phyloP scores from a whole-genome alignment of 306 rosid genomes.

The Inga oerstediana region DNA sequence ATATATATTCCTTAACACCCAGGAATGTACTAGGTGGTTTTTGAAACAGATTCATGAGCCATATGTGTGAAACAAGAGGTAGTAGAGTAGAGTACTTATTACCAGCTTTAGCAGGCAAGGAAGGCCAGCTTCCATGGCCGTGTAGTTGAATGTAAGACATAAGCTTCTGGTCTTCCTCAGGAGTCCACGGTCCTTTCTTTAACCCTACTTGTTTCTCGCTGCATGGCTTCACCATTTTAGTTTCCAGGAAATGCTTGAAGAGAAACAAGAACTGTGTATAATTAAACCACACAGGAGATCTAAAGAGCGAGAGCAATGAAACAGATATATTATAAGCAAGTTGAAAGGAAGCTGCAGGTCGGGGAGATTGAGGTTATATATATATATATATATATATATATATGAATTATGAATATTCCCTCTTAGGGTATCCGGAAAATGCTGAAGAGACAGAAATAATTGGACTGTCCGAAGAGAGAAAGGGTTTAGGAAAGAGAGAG shows the following conservation, averaged over 20 bases:
- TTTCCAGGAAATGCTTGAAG: not conserved
- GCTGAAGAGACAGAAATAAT: not conserved
- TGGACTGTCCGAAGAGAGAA: not conserved
- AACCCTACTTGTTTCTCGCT: constrained; percentile 45
- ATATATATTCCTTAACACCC: not conserved
- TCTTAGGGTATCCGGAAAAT: not conserved
- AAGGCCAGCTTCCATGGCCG: constrained; percentile 30
- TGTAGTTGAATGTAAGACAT: not conserved
- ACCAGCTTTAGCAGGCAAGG: constrained; percentile 67
- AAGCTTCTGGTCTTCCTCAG: not conserved
- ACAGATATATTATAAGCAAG: not conserved
- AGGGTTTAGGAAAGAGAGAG: too few species aligned
- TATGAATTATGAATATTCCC: not conserved
- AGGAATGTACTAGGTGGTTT: too few species aligned
- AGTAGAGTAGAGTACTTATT: not conserved
- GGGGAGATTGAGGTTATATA: not conserved
- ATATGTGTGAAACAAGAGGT: too few species aligned
- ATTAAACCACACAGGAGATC: not conserved
- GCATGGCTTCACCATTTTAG: constrained; percentile 56
- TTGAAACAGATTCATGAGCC: too few species aligned
- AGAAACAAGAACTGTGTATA: not conserved
- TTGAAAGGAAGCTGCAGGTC: not conserved
- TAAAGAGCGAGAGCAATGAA: not conserved
- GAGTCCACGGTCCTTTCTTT: constrained; percentile 55
- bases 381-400: too few species aligned